Evolutionary conservation across 345 rosid genomes (phyloP).

Genomic region (Boechera stricta): DNA sequence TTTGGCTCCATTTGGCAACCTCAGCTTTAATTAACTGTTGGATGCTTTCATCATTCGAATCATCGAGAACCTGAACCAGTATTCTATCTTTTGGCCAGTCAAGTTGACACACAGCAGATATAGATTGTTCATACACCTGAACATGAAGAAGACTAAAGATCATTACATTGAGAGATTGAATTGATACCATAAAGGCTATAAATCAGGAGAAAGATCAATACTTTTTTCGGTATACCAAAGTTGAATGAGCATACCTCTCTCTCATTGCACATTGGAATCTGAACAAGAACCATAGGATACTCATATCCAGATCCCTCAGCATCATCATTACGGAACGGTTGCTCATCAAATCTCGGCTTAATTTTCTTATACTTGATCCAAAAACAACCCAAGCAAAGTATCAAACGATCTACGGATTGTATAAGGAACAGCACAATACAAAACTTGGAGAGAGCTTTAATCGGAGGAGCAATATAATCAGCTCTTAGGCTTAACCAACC

Average conservation of each 20-base stretch:
- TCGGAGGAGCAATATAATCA: constrained; percentile 71
- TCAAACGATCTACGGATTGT: constrained; percentile 77
- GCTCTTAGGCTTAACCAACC: constrained; percentile 65
- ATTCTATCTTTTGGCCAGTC: constrained; percentile 82
- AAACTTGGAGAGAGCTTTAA: constrained; percentile 66
- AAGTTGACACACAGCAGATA: constrained; percentile 81
- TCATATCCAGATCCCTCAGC: constrained; percentile 56
- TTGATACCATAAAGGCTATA: not conserved
- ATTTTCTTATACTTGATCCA: constrained; percentile 84
- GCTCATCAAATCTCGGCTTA: constrained; percentile 60
- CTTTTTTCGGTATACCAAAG: not conserved
- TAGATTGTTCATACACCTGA: constrained; percentile 84
- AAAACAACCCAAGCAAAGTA: constrained; percentile 76
- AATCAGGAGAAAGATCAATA: constrained; percentile 1
- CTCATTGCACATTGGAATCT: constrained; percentile 88
- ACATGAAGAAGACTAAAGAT: constrained; percentile 32
- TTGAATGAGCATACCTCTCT: constrained; percentile 58
- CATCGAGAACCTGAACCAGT: constrained; percentile 81
- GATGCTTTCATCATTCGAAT: constrained; percentile 73
- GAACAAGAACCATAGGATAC: constrained; percentile 89
- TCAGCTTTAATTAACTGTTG: constrained; percentile 68
- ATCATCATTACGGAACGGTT: constrained; percentile 62
- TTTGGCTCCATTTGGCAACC: constrained; percentile 71
- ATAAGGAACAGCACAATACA: constrained; percentile 74
- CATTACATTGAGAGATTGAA: constrained; percentile 1